Conservation (phyloP, 208 protist genomes). For the Lotmaria passim region DNA sequence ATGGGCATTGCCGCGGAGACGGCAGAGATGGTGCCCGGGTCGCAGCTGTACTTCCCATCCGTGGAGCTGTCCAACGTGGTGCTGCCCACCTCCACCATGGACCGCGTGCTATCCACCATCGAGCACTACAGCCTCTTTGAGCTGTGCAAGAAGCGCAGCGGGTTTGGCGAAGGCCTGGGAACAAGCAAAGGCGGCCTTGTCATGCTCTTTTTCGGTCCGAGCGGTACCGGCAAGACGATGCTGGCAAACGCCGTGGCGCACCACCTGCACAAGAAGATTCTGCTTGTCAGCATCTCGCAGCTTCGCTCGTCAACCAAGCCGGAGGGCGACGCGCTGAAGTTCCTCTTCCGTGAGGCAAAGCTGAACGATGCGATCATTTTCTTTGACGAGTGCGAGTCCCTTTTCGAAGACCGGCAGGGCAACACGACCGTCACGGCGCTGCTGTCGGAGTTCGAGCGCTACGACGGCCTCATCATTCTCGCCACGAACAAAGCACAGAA, state of each 20-base stretch:
- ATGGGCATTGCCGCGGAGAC: constrained; percentile 91
- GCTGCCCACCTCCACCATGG: constrained; percentile 76
- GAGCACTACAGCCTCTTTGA: constrained; percentile 90
- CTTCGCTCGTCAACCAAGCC: constrained; percentile 72
- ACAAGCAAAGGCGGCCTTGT: constrained; percentile 70
- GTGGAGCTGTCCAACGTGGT: constrained; percentile 87
- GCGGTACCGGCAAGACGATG: constrained; percentile 95
- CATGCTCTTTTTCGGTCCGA: constrained; percentile 92
- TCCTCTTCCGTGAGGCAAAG: constrained; percentile 93
- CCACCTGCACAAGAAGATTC: constrained; percentile 84
- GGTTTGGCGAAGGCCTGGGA: constrained; percentile 81
- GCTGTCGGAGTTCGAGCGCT: constrained; percentile 91
- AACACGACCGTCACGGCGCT: constrained; percentile 88
- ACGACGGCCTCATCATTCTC: constrained; percentile 90
- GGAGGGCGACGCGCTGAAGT: constrained; percentile 79
- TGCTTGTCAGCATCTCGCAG: constrained; percentile 87
- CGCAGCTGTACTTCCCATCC: constrained; percentile 76
- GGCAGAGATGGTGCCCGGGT: constrained; percentile 90
- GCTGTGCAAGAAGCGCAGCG: constrained; percentile 72
- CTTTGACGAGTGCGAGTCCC: constrained; percentile 94
- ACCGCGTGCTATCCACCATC: constrained; percentile 85
- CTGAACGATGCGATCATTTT: constrained; percentile 93
- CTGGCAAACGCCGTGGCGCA: constrained; percentile 92
- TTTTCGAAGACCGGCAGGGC: constrained; percentile 87
- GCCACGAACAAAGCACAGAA: constrained; percentile 91